Evolutionary conservation across 2,329 filamentous ascomycete genomes (phyloP), one percentile per base, ranked within the genome.

Genomic region (Podosphaera leucotricha): DNA sequence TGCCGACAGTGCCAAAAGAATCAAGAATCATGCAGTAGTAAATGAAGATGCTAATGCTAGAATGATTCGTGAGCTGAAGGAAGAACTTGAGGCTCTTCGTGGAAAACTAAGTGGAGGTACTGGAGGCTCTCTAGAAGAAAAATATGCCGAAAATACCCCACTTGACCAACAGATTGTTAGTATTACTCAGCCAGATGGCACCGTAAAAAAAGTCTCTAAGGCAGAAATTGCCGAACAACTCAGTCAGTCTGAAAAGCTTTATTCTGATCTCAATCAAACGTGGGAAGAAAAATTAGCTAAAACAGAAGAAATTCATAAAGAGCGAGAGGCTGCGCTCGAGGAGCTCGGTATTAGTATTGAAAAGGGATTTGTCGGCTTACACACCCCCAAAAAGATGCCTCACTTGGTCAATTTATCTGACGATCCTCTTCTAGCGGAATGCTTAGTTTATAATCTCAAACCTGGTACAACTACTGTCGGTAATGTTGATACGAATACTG

Each of bases 11-110:
- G 90, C 90, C 21, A 98, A 98, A 65, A 77, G 90, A 54, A 98
- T 98, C 70, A 95, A 95, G 83, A 98, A 98, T 64, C 90, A 98
- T 61, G 90, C 90, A 46, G 90, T 98, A 43, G 81, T 98, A 61
- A 98, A 98, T 65, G 90, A 98, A 61, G 90, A 98, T 62, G 87
- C 90, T 40, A 98, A 98, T 58, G 90, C 90, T 47, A 80, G 90
- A 54, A 98, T 98, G 90, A 95, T 98, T 50, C 73, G 90, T 60
- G 90, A 98, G 59, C 67, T 98, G 49, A 98, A 98, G 59, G 90
- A 98, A 60, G 90, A 98, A 57, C 63, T 98, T 46, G 74, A 82
- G 1, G 68, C 92, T 48, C 66, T 98, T 46, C 73, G 90, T 54
- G 78, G 82, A 54, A 95, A 98, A 58, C 71, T 98, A 13, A 78